phyloP scores from a whole-genome alignment of 345 rosid genomes.

The Heritiera littoralis region DNA sequence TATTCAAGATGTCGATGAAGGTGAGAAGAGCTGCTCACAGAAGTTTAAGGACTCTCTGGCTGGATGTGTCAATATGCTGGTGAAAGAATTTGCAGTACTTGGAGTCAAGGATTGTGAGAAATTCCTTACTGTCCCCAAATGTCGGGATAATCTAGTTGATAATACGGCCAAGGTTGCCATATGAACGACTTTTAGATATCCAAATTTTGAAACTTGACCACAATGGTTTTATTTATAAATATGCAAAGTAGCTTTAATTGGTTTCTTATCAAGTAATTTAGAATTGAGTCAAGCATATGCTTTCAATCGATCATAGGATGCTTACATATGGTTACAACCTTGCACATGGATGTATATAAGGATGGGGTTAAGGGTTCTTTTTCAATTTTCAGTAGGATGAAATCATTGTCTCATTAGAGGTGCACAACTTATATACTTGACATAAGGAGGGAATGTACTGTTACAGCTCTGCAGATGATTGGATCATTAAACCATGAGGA shows the following conservation, averaged over 20 bases:
- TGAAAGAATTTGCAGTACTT: too few relatives aligned
- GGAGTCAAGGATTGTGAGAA: too few relatives aligned
- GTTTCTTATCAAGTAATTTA: slow-evolving; percentile 17
- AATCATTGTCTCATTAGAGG: background rate
- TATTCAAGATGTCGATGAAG: slow-evolving; percentile 52
- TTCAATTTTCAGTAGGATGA: background rate
- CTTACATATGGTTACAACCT: background rate
- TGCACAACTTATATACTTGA: background rate
- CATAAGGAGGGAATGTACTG: background rate
- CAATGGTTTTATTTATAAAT: background rate
- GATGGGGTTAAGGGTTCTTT: background rate
- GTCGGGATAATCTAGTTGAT: background rate
- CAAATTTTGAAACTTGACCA: slow-evolving; percentile 24
- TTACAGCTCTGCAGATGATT: background rate
- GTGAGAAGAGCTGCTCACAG: slow-evolving; percentile 41
- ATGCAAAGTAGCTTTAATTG: slow-evolving; percentile 11
- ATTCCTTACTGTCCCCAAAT: slow-evolving; percentile 16
- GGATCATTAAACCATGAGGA: background rate
- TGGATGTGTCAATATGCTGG: slow-evolving; percentile 38
- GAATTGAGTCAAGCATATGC: slow-evolving; percentile 10
- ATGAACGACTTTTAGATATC: slow-evolving; percentile 4
- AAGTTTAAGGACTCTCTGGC: slow-evolving; percentile 46
- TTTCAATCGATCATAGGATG: slow-evolving; percentile 14
- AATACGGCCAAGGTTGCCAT: slow-evolving; percentile 5
- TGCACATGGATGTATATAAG: slow-evolving; percentile 27